Evolutionary conservation across 2,329 filamentous ascomycete species (phyloP).

Genomic region (Hypoxylon sp.): DNA sequence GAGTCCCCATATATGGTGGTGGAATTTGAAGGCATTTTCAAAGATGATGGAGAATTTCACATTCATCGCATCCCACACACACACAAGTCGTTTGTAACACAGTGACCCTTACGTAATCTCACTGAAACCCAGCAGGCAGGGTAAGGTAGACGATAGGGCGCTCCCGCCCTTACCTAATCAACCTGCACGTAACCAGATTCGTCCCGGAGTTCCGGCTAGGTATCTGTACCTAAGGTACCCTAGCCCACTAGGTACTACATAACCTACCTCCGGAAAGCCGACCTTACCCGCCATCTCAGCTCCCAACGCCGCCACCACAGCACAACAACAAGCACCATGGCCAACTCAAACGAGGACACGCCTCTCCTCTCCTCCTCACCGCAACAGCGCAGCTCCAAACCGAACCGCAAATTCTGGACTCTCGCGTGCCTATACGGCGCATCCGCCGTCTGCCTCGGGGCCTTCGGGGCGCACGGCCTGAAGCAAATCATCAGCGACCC

Average conservation of each 20-base stretch:
- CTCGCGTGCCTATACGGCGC: constrained; percentile 75
- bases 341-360: constrained; percentile 13
- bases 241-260: too few species aligned
- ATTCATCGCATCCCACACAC: neutral
- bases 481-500: constrained; percentile 74
- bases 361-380: constrained; percentile 11
- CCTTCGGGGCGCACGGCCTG: constrained; percentile 78
- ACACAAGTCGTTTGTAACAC: neutral
- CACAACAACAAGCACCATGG: constrained; percentile 17
- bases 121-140: neutral
- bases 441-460: constrained; percentile 72
- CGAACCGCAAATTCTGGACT: constrained; percentile 66
- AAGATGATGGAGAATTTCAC: neutral
- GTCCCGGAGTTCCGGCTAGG: constrained; percentile 5
- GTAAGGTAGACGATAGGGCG: neutral
- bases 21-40: neutral
- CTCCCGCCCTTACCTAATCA: constrained; percentile 11
- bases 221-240: too few species aligned
- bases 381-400: neutral
- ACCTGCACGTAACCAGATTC: neutral
- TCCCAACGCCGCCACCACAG: neutral
- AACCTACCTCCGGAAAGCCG: too few species aligned
- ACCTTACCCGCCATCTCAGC: too few species aligned
- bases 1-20: neutral
- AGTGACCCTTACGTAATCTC: neutral